These are phyloP conservation scores for Vitis hybrid DNA, from an alignment of 177 flowering plant genomes.

Conservation along the genomic window DNA sequence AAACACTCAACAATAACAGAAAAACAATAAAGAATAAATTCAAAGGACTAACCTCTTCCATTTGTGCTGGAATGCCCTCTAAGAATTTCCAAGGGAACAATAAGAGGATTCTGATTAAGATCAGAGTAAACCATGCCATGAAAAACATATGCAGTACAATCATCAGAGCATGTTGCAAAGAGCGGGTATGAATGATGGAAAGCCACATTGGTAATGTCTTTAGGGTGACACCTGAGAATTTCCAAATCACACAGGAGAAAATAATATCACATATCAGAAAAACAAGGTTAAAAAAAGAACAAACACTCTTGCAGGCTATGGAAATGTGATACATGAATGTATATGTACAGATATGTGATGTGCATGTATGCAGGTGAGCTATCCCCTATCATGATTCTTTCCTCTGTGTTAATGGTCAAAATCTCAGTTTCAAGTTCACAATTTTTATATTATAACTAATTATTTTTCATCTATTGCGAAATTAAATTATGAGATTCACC, in stretches of 20 bases:
- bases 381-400: too few species aligned
- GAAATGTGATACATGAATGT: neutral
- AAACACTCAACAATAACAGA: neutral
- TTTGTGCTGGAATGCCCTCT: slow-evolving; percentile 71
- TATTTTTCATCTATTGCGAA: neutral
- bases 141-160: slow-evolving; percentile 82
- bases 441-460: neutral
- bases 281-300: neutral
- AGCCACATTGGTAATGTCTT: slow-evolving; percentile 83
- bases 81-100: slow-evolving; percentile 86
- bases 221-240: slow-evolving; percentile 68
- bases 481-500: neutral
- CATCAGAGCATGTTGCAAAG: slow-evolving; percentile 91
- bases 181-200: slow-evolving; percentile 87
- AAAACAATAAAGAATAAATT: neutral
- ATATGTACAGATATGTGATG: neutral
- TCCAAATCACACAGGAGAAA: slow-evolving; percentile 1
- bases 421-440: too few species aligned
- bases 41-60: slow-evolving; percentile 69
- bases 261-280: slow-evolving; percentile 2
- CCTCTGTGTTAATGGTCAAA: too few species aligned
- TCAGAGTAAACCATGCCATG: slow-evolving; percentile 98
- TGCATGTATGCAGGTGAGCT: neutral
- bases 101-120: slow-evolving; percentile 87
- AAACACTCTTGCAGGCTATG: neutral